Base-by-base conservation (phyloP, 495 filamentous ascomycete genomes). In the Aspergillus biplanus region DNA sequence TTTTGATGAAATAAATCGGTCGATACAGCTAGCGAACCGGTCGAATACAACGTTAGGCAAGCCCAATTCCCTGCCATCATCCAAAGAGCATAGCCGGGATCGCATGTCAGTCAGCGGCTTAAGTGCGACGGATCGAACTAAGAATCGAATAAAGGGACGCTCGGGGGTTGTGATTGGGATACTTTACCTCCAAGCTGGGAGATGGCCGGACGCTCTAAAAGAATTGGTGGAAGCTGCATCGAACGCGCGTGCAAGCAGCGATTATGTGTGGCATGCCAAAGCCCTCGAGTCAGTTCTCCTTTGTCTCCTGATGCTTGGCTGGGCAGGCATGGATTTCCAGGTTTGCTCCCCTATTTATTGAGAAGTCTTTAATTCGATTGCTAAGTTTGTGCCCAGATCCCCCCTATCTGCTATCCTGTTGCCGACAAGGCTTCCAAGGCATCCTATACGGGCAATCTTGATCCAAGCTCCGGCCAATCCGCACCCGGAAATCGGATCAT, bases 221-320 rank as follows among this genome's bases (percentile, higher is more conserved):
- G 92, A 97, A 72, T 83, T 97, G 34, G 79, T 87, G 31, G 93
- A 97, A 57, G 89, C 89, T 52, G 92, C 89, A 7, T 84, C 86
- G 11, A 84, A 88, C 64, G 90, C 92, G 15, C 90, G 90, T 71
- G 87, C 86, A 37, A 86, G 88, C 66, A 93, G 90, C 71, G 95
- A 98, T 74, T 91, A 97, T 79, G 72, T 97, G 7, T 99, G 95
- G 95, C 92, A 98, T 80, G 95, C 90, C 12, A 99, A 98, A 76
- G 93, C 91, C 4, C 82, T 98, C 34, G 95, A 98, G 69, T 88
- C 91, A 9, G 90, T 95, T 65, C 76, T 93, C 13, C 84, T 97
- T 52, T 89, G 87, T 71, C 82, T 97, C 62, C 67, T 98, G 33
- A 86, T 98, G 78, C 85, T 96, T 53, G 90, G 88, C 56, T 96